These are phyloP conservation scores for Talaromyces nanjingensis DNA, from an alignment of 495 filamentous ascomycete genomes.

Conservation along the genomic window DNA sequence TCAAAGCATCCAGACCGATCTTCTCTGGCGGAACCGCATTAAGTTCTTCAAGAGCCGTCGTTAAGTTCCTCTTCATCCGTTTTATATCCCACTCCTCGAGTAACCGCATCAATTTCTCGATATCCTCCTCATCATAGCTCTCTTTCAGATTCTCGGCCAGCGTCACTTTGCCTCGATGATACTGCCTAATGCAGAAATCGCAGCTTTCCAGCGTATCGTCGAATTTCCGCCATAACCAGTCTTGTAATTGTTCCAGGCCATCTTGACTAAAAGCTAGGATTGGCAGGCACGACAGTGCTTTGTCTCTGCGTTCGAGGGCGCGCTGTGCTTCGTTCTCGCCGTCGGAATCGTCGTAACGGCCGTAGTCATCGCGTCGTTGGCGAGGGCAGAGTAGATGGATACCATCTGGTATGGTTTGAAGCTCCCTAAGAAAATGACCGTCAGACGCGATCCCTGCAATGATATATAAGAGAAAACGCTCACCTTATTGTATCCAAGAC, in stretches of 20 bases:
- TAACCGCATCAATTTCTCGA: slow-evolving; percentile 45
- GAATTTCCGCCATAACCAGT: slow-evolving; percentile 49
- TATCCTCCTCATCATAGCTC: slow-evolving; percentile 58
- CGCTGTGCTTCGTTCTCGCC: slow-evolving; percentile 32
- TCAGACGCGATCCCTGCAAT: background rate
- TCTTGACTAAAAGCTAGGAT: slow-evolving; percentile 61
- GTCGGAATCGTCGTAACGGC: slow-evolving; percentile 46
- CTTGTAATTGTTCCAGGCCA: slow-evolving; percentile 50
- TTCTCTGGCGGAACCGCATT: slow-evolving; percentile 38
- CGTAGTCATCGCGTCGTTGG: slow-evolving; percentile 40
- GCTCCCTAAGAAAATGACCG: slow-evolving; percentile 21
- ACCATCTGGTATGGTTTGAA: slow-evolving; percentile 37
- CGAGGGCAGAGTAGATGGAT: slow-evolving; percentile 45
- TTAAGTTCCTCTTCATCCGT: slow-evolving; percentile 54
- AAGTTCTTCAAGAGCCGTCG: slow-evolving; percentile 39
- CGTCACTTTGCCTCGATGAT: slow-evolving; percentile 63
- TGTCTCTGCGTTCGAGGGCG: slow-evolving; percentile 46
- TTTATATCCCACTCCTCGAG: slow-evolving; percentile 53
- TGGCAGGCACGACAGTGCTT: slow-evolving; percentile 55
- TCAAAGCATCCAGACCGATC: slow-evolving; percentile 41
- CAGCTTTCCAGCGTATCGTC: slow-evolving; percentile 57
- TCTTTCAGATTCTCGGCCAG: slow-evolving; percentile 55
- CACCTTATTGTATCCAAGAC: slow-evolving; percentile 36
- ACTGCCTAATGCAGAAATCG: slow-evolving; percentile 72
- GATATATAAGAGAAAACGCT: slow-evolving; percentile 9